Conservation (phyloP, 2,329 filamentous ascomycete genomes). For the Arthrobotrys conoides region DNA sequence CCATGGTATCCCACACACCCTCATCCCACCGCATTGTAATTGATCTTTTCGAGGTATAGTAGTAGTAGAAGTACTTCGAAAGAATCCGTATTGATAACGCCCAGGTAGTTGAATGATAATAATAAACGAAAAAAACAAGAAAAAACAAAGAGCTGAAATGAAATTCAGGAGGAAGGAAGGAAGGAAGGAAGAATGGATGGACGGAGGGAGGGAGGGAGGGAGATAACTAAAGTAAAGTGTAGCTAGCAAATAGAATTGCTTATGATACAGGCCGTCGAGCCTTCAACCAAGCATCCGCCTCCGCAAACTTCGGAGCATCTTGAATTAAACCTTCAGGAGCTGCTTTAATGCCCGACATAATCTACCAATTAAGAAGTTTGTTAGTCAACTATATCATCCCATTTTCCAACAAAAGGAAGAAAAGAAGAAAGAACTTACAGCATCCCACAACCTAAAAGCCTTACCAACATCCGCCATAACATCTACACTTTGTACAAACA, state of each 20-base stretch:
- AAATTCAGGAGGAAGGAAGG: not conserved
- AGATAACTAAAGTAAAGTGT: not conserved
- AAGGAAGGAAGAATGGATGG: too few species aligned
- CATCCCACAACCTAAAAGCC: conserved; percentile 77
- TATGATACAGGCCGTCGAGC: conserved; percentile 61
- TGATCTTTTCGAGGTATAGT: not conserved
- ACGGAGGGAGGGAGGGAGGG: not conserved
- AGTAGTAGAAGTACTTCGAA: too few species aligned
- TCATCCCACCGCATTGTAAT: not conserved
- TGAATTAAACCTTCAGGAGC: conserved; percentile 70
- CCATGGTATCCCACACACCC: too few species aligned
- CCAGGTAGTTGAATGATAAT: not conserved
- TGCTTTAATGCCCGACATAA: conserved; percentile 73
- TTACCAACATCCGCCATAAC: conserved; percentile 73
- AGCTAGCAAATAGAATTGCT: not conserved
- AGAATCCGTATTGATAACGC: conserved; percentile 7
- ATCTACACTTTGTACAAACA: conserved; percentile 69
- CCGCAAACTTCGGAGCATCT: conserved; percentile 72
- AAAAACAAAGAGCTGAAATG: not conserved
- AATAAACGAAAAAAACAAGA: not conserved
- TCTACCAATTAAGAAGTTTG: conserved; percentile 65
- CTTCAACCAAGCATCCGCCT: conserved; percentile 74
- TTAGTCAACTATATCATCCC: not conserved
- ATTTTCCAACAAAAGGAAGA: not conserved
- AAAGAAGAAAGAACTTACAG: conserved; percentile 69